phyloP scores from a whole-genome alignment of 257 asterid genomes.

The Striga asiatica region DNA sequence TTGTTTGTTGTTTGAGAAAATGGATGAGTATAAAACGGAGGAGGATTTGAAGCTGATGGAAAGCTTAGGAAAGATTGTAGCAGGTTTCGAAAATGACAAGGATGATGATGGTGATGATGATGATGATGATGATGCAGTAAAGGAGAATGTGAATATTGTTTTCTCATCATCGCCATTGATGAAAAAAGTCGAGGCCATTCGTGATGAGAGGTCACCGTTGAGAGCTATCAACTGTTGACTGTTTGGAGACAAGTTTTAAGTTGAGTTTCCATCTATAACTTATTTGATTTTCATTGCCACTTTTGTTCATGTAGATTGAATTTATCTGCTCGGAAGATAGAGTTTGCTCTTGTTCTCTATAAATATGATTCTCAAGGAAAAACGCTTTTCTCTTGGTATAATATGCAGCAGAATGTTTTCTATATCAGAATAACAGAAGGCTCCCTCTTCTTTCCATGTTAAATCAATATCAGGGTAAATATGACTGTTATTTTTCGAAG shows the following conservation, averaged over 20 bases:
- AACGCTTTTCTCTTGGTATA: too few relatives aligned
- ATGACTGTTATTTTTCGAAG: too few relatives aligned
- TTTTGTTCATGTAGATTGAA: not conserved
- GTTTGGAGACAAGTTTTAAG: not conserved
- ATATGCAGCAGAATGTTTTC: too few relatives aligned
- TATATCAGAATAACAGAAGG: too few relatives aligned
- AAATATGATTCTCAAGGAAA: too few relatives aligned
- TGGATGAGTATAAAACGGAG: conserved; percentile 20
- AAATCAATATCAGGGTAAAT: too few relatives aligned
- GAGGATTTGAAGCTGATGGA: conserved; percentile 50
- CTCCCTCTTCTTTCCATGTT: too few relatives aligned
- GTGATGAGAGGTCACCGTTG: conserved; percentile 56
- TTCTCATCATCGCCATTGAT: conserved; percentile 27
- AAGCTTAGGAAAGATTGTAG: conserved; percentile 39
- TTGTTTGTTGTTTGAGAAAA: conserved; percentile 27
- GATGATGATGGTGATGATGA: conserved; percentile 14
- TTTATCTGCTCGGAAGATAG: not conserved
- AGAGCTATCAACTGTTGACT: conserved; percentile 43
- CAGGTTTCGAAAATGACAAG: conserved; percentile 18
- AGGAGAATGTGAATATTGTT: conserved; percentile 38
- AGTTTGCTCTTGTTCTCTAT: too few relatives aligned
- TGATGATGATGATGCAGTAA: conserved; percentile 24
- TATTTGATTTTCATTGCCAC: not conserved
- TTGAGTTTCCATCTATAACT: not conserved
- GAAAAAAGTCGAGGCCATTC: conserved; percentile 44